Conservation (phyloP, 352 stramenopile genomes). For the Globisporangium paddicum region DNA sequence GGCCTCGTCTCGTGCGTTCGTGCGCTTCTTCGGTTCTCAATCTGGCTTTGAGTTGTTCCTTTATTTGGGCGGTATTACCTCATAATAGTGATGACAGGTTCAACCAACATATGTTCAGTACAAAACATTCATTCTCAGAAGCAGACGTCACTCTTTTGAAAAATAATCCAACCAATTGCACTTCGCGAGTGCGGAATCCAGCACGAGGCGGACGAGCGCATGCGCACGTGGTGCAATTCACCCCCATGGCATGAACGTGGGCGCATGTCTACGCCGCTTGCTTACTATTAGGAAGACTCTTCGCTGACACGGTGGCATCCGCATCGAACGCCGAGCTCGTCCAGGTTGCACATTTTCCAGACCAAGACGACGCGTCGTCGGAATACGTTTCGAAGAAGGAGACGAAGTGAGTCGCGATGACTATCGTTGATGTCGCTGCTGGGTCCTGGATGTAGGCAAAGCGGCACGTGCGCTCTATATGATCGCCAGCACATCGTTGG, state of each 20-base stretch:
- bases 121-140: background rate
- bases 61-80: background rate
- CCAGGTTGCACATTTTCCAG: background rate
- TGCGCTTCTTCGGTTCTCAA: background rate
- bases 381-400: too few relatives aligned
- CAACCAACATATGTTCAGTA: too few relatives aligned
- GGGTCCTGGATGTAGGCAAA: too few relatives aligned
- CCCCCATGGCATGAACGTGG: too few relatives aligned
- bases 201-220: too few relatives aligned
- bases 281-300: background rate
- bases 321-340: constrained; percentile 4
- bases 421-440: too few relatives aligned
- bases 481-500: too few relatives aligned
- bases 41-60: background rate
- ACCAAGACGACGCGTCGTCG: background rate
- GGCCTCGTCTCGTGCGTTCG: background rate
- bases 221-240: too few relatives aligned
- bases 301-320: background rate
- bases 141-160: background rate
- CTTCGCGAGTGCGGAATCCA: background rate
- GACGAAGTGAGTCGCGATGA: too few relatives aligned
- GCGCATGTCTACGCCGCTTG: too few relatives aligned
- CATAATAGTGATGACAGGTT: background rate
- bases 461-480: too few relatives aligned
- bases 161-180: background rate